These are phyloP conservation scores for Caloboletus inedulis DNA, from an alignment of 1,284 basidiomycete species.

Conservation along the genomic window DNA sequence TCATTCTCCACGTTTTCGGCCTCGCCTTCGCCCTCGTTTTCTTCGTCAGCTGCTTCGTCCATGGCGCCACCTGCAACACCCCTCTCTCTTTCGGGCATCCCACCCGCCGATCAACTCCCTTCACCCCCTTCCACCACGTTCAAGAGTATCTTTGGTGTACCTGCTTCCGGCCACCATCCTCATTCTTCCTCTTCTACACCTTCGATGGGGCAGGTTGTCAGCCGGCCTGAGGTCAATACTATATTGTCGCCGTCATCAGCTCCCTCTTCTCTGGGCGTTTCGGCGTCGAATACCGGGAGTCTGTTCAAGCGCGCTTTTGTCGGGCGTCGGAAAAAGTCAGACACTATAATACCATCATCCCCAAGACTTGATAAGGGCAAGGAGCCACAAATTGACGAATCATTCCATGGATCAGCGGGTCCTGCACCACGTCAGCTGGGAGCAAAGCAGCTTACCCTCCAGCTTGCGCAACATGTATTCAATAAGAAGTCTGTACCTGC, in stretches of 20 bases:
- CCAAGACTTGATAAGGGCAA: slow-evolving; percentile 31
- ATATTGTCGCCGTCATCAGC: slow-evolving; percentile 30
- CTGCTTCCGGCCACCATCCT: slow-evolving; percentile 37
- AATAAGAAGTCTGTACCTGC: slow-evolving; percentile 33
- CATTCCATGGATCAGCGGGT: slow-evolving; percentile 23
- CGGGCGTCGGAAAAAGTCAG: slow-evolving; percentile 61
- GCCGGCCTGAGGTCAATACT: slow-evolving; percentile 32
- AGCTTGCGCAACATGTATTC: slow-evolving; percentile 45
- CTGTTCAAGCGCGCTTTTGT: slow-evolving; percentile 64
- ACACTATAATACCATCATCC: slow-evolving; percentile 37
- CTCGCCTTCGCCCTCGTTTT: slow-evolving; percentile 44
- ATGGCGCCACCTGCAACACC: slow-evolving; percentile 39
- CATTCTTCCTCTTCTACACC: slow-evolving; percentile 34
- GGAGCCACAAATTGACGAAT: slow-evolving; percentile 24
- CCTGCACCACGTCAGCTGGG: slow-evolving; percentile 27
- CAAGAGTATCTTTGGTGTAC: slow-evolving; percentile 36
- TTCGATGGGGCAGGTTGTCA: slow-evolving; percentile 42
- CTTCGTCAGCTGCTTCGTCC: slow-evolving; percentile 40
- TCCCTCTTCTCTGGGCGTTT: slow-evolving; percentile 23
- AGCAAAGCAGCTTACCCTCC: slow-evolving; percentile 35
- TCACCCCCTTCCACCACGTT: slow-evolving; percentile 35
- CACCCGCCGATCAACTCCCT: slow-evolving; percentile 41
- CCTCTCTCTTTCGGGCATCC: slow-evolving; percentile 41
- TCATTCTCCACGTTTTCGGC: slow-evolving; percentile 38
- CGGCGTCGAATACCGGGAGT: slow-evolving; percentile 39